Percentiles rank a stretch among this genome's conserved stretches.
These are phyloP conservation scores for Globisporangium irregulare DNA, from an alignment of 352 stramenopile genomes.

Conservation along the genomic window DNA sequence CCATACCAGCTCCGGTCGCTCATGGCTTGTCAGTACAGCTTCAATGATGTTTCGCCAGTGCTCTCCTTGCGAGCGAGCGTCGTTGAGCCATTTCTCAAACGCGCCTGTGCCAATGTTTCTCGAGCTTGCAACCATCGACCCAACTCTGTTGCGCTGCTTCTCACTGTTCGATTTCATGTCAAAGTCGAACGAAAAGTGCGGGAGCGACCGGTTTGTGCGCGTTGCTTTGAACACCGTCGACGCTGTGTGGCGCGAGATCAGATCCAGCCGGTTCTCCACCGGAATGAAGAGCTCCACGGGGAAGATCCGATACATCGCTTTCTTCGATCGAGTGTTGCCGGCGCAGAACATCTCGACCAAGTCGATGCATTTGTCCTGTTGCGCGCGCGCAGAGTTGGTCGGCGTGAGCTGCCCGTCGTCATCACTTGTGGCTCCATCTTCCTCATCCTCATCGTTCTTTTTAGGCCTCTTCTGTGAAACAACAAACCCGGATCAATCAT, in stretches of 20 bases:
- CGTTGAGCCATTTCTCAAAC: slow-evolving; percentile 62
- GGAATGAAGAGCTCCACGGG: slow-evolving; percentile 81
- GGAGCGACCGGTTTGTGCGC: slow-evolving; percentile 45
- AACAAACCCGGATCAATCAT: not conserved
- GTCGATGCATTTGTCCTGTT: slow-evolving; percentile 53
- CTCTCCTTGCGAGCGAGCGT: slow-evolving; percentile 68
- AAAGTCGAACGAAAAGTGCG: slow-evolving; percentile 70
- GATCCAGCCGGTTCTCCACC: slow-evolving; percentile 42
- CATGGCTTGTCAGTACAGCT: slow-evolving; percentile 48
- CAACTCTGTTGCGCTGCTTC: slow-evolving; percentile 38
- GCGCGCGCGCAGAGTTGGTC: slow-evolving; percentile 30
- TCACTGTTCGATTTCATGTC: slow-evolving; percentile 46
- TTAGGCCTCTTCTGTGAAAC: slow-evolving; percentile 3
- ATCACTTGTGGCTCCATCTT: slow-evolving; percentile 10
- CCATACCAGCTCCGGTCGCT: slow-evolving; percentile 75
- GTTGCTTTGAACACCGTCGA: slow-evolving; percentile 39
- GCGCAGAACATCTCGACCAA: slow-evolving; percentile 83
- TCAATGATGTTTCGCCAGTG: slow-evolving; percentile 73
- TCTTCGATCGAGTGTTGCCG: slow-evolving; percentile 76
- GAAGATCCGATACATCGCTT: slow-evolving; percentile 74
- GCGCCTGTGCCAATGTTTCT: slow-evolving; percentile 36
- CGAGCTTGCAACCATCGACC: slow-evolving; percentile 30
- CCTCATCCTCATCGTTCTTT: slow-evolving; percentile 11
- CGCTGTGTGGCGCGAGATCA: slow-evolving; percentile 59
- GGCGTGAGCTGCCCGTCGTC: slow-evolving; percentile 32